A percentile compares a stretch with the other conserved stretches of the same genome.
phyloP scores from a whole-genome alignment of 2,329 filamentous ascomycete genomes.

The Hypomyces perniciosus region DNA sequence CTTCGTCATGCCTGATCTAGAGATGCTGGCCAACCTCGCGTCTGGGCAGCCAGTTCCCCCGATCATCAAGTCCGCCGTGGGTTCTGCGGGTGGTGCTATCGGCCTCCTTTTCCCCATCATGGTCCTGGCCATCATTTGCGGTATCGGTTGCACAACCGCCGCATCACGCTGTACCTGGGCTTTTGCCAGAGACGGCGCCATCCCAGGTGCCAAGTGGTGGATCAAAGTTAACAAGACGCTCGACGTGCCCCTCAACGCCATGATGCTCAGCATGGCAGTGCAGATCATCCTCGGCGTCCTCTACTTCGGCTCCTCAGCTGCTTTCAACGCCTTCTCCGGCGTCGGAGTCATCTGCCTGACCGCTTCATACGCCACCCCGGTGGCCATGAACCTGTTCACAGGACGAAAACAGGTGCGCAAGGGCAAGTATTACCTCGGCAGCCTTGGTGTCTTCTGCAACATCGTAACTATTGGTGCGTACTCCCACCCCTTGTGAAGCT shows the following conservation, averaged over 20 bases:
- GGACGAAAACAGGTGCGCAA: conserved; percentile 53
- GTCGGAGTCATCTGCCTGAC: conserved; percentile 66
- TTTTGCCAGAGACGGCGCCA: conserved; percentile 64
- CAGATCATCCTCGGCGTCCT: conserved; percentile 59
- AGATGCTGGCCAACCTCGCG: conserved; percentile 44
- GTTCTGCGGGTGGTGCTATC: conserved; percentile 55
- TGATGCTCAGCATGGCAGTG: conserved; percentile 64
- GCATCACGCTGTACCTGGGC: conserved; percentile 63
- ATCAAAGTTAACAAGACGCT: conserved; percentile 54
- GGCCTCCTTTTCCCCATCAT: conserved; percentile 58
- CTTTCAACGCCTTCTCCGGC: conserved; percentile 68
- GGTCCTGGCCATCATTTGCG: conserved; percentile 60
- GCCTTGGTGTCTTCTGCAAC: conserved; percentile 57
- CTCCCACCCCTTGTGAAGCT: conserved; percentile 10
- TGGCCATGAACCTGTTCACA: conserved; percentile 56
- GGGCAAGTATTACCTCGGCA: conserved; percentile 56
- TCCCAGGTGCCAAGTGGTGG: conserved; percentile 58
- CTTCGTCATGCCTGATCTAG: conserved; percentile 62
- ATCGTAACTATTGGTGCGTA: conserved; percentile 56
- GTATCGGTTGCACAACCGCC: conserved; percentile 63
- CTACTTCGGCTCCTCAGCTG: conserved; percentile 62
- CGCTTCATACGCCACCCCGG: conserved; percentile 61
- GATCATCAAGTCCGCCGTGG: conserved; percentile 59
- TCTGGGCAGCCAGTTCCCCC: conserved; percentile 58
- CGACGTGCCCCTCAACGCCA: conserved; percentile 63